Percentiles rank a stretch among this genome's conserved stretches.
phyloP scores from a whole-genome alignment of 225 moss, liverwort and hornwort genomes.

The Takakia lepidozioides region DNA sequence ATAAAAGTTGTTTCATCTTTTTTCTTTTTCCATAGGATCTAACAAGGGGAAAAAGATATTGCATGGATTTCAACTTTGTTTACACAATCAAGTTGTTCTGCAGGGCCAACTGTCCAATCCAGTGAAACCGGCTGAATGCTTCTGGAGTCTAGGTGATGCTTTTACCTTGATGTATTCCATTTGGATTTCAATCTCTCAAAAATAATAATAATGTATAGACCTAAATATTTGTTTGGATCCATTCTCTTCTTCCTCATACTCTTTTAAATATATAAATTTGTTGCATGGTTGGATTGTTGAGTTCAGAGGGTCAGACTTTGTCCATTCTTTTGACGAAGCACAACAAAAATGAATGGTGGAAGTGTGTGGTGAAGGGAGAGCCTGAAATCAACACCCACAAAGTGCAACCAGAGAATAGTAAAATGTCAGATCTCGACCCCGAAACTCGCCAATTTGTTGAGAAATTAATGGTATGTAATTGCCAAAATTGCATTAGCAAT shows the following conservation, averaged over 20 bases:
- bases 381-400: slow-evolving; percentile 67
- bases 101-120: slow-evolving; percentile 76
- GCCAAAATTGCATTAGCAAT: not conserved
- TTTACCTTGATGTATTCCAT: too few species aligned
- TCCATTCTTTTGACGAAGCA: slow-evolving; percentile 69
- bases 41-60: not conserved
- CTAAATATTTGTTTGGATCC: too few species aligned
- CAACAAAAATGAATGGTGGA: slow-evolving; percentile 93
- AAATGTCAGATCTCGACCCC: slow-evolving; percentile 70
- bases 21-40: not conserved
- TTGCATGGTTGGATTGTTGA: too few species aligned
- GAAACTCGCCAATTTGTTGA: slow-evolving; percentile 79
- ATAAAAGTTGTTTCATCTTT: not conserved
- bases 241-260: not conserved
- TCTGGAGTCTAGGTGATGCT: slow-evolving; percentile 79
- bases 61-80: not conserved
- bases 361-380: slow-evolving; percentile 66
- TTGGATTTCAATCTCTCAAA: too few species aligned
- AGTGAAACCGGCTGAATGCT: slow-evolving; percentile 62
- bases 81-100: slow-evolving; percentile 1
- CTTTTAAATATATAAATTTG: not conserved
- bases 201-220: too few species aligned
- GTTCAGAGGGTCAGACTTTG: slow-evolving; percentile 60
- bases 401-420: slow-evolving; percentile 75
- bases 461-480: slow-evolving; percentile 60